A percentile compares a stretch with the other conserved stretches of the same genome.
phyloP scores from a whole-genome alignment of 768 basidiomycete genomes.

The Boletus edulis region DNA sequence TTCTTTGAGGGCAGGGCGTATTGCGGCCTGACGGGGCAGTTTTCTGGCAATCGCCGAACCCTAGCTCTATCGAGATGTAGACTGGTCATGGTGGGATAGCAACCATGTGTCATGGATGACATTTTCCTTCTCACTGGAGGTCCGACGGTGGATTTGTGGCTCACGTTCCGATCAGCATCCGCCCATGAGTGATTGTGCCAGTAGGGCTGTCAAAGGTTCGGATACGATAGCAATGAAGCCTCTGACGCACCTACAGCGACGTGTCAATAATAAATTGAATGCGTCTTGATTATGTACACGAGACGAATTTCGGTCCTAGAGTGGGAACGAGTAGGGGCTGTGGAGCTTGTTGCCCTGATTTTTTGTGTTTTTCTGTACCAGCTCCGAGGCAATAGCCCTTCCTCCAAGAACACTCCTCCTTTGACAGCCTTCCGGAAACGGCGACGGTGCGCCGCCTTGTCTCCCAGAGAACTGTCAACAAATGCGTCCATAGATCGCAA shows the following conservation, averaged over 20 bases:
- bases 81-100: slow-evolving; percentile 6
- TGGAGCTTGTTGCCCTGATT: slow-evolving; percentile 1
- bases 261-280: neutral
- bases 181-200: slow-evolving; percentile 8
- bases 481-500: slow-evolving; percentile 1
- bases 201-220: slow-evolving; percentile 1
- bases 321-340: slow-evolving; percentile 7
- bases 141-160: neutral
- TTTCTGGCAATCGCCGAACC: slow-evolving; percentile 11
- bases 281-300: slow-evolving; percentile 10
- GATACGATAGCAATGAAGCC: slow-evolving; percentile 8
- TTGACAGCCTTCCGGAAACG: slow-evolving; percentile 13
- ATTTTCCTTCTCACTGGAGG: slow-evolving; percentile 10
- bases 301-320: slow-evolving; percentile 17
- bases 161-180: slow-evolving; percentile 26
- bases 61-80: slow-evolving; percentile 4
- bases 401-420: neutral
- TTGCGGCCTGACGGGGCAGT: slow-evolving; percentile 1
- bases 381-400: slow-evolving; percentile 11
- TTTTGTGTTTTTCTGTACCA: neutral
- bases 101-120: slow-evolving; percentile 10
- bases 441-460: slow-evolving; percentile 13
- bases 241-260: neutral
- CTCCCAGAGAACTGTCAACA: slow-evolving; percentile 15
- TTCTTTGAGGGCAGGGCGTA: slow-evolving; percentile 4